A percentile compares a stretch with the other conserved stretches of the same genome.
Conservation (phyloP, 805 yeast genomes). For the Saturnispora quitensis region DNA sequence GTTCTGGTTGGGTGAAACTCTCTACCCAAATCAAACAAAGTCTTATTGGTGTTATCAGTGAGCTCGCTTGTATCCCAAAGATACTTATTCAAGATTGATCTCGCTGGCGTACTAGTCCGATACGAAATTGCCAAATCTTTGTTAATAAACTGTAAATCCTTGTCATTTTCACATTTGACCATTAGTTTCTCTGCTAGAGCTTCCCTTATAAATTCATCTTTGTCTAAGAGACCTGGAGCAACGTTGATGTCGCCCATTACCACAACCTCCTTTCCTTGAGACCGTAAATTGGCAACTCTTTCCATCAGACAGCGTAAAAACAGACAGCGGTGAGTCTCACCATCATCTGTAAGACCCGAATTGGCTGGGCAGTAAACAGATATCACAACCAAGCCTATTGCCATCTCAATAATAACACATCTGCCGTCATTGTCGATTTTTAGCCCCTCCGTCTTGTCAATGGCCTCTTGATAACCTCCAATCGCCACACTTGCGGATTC, state of each 20-base stretch:
- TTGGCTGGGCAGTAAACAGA: constrained; percentile 88
- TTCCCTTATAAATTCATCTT: constrained; percentile 57
- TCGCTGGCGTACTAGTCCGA: constrained; percentile 31
- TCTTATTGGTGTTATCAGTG: constrained; percentile 28
- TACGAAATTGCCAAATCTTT: constrained; percentile 25
- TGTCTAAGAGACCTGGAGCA: constrained; percentile 69
- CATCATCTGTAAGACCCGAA: constrained; percentile 61
- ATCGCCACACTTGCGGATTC: constrained; percentile 29
- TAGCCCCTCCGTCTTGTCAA: constrained; percentile 23
- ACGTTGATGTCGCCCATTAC: constrained; percentile 88
- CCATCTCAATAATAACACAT: constrained; percentile 64
- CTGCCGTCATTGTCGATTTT: constrained; percentile 81
- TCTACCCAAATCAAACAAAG: constrained; percentile 54
- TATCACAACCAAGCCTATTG: constrained; percentile 50
- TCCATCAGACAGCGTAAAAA: constrained; percentile 53
- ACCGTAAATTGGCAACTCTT: constrained; percentile 49
- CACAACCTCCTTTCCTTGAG: constrained; percentile 56
- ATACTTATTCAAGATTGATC: constrained; percentile 39
- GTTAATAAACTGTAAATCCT: constrained; percentile 31
- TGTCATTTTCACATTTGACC: constrained; percentile 11
- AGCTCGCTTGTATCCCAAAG: constrained; percentile 22
- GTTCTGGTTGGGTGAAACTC: constrained; percentile 43
- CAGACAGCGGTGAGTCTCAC: constrained; percentile 44
- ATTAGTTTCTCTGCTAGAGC: constrained; percentile 32
- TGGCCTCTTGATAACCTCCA: constrained; percentile 60